Base-by-base conservation (phyloP, 495 filamentous ascomycete species). In the Aspergillus funiculosus region DNA sequence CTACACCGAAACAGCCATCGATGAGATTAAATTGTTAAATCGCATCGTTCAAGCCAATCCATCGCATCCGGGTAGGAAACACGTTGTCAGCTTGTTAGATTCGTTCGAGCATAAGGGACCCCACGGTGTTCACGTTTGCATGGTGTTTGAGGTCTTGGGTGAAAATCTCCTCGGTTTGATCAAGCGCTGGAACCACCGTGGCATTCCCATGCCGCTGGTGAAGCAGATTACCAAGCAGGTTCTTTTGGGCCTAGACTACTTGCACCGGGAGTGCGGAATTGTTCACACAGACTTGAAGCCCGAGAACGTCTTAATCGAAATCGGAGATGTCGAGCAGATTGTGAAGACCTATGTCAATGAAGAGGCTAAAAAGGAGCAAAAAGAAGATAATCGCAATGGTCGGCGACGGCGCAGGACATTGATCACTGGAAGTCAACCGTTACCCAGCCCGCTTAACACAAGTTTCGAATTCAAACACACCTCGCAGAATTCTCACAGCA, bases 181-280 rank as follows among this genome's bases (percentile, higher is more conserved):
- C 72, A 98, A 97, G 76, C 81, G 85, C 46, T 98, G 92, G 87
- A 96, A 97, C 54, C 92, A 98, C 62, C 77, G 92, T 22, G 92
- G 92, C 20, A 97, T 98, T 39, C 92, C 92, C 21, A 94, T 94
- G 83, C 77, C 85, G 14, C 76, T 98, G 22, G 92, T 98, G 52
- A 95, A 94, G 70, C 92, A 98, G 65, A 98, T 98, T 66, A 91
- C 94, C 2, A 98, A 98, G 64, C 92, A 98, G 64, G 92, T 98
- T 10, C 76, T 98, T 42, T 76, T 98, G 34, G 92, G 92, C 3
- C 73, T 98, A 35, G 92, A 98, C 58, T 97, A 98, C 62, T 76
- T 98, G 15, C 92, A 98, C 55, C 82, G 92, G 37, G 92, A 98
- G 67, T 98, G 92, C 71, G 94, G 94, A 50, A 98, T 98, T 65